A percentile compares a stretch with the other conserved stretches of the same genome.
Evolutionary conservation across 768 basidiomycete genomes (phyloP).

Genomic region (Pleurotus ostreatus): DNA sequence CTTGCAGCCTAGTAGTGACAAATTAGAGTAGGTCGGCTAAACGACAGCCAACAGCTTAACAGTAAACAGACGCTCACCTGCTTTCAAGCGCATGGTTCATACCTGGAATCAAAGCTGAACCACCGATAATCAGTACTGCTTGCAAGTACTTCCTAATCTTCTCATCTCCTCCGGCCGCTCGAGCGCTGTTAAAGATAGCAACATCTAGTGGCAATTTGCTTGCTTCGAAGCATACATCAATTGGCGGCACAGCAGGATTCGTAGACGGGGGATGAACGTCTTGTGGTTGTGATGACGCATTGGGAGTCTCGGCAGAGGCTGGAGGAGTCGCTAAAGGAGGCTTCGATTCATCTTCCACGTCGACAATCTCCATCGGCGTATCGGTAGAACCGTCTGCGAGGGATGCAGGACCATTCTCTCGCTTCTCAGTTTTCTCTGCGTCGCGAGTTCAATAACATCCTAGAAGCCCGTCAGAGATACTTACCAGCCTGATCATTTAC

Average conservation of each 20-base stretch:
- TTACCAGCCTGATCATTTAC: slow-evolving; percentile 1
- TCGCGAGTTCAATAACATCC: neutral
- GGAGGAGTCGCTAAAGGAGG: slow-evolving; percentile 21
- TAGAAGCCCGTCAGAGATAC: neutral
- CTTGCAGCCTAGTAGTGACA: slow-evolving; percentile 53
- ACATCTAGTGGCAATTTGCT: slow-evolving; percentile 90
- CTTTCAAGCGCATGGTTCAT: slow-evolving; percentile 85
- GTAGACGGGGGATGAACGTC: slow-evolving; percentile 20
- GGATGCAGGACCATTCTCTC: slow-evolving; percentile 14
- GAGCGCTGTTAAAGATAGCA: slow-evolving; percentile 87
- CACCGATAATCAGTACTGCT: slow-evolving; percentile 85
- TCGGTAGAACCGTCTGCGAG: slow-evolving; percentile 22
- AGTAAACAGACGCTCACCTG: slow-evolving; percentile 44
- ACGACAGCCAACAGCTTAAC: neutral
- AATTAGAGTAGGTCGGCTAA: neutral
- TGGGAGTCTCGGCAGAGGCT: slow-evolving; percentile 15
- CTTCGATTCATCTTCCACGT: slow-evolving; percentile 45
- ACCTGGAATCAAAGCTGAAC: slow-evolving; percentile 74
- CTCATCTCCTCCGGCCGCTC: slow-evolving; percentile 85
- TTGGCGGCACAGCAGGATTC: slow-evolving; percentile 44
- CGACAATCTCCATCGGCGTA: slow-evolving; percentile 40
- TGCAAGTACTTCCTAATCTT: slow-evolving; percentile 87
- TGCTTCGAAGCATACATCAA: slow-evolving; percentile 82
- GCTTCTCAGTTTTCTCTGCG: slow-evolving; percentile 19
- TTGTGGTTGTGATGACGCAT: slow-evolving; percentile 17